Conservation (phyloP, 805 yeast species). For the Lachancea thermotolerans region DNA sequence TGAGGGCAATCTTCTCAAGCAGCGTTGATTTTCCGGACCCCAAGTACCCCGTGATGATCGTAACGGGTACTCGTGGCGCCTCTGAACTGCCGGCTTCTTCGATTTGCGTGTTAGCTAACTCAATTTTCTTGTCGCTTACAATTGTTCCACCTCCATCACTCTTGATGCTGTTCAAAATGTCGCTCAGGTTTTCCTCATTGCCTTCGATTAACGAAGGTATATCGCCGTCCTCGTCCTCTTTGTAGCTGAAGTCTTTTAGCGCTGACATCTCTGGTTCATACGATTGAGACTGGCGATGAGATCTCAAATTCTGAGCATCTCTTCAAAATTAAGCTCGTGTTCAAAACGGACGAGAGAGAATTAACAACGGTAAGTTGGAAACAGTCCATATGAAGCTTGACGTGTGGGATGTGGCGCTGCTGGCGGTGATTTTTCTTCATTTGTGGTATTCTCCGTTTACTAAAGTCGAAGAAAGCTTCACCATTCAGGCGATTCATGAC, state of each 20-base stretch:
- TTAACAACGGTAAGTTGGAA: neutral
- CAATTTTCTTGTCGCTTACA: constrained; percentile 26
- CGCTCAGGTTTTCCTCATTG: constrained; percentile 21
- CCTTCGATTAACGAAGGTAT: constrained; percentile 29
- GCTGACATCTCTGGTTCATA: constrained; percentile 21
- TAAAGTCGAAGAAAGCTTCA: constrained; percentile 92
- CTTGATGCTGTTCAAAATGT: constrained; percentile 18
- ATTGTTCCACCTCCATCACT: constrained; percentile 26
- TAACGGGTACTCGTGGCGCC: constrained; percentile 64
- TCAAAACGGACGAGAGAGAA: too few species aligned
- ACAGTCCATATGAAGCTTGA: neutral
- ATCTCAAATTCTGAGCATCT: too few species aligned
- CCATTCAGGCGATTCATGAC: constrained; percentile 84
- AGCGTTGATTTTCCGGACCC: constrained; percentile 94
- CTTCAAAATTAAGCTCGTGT: too few species aligned
- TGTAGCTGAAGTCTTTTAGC: constrained; percentile 25
- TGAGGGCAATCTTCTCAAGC: constrained; percentile 63
- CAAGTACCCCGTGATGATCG: constrained; percentile 88
- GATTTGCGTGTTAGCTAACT: neutral
- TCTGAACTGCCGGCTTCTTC: neutral
- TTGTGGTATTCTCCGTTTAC: constrained; percentile 66
- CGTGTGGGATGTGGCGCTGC: constrained; percentile 26
- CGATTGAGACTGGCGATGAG: neutral
- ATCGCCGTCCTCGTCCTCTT: constrained; percentile 30
- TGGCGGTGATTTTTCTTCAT: constrained; percentile 44